These are phyloP conservation scores for Russula earlei DNA, from an alignment of 768 basidiomycete genomes.

Conservation along the genomic window DNA sequence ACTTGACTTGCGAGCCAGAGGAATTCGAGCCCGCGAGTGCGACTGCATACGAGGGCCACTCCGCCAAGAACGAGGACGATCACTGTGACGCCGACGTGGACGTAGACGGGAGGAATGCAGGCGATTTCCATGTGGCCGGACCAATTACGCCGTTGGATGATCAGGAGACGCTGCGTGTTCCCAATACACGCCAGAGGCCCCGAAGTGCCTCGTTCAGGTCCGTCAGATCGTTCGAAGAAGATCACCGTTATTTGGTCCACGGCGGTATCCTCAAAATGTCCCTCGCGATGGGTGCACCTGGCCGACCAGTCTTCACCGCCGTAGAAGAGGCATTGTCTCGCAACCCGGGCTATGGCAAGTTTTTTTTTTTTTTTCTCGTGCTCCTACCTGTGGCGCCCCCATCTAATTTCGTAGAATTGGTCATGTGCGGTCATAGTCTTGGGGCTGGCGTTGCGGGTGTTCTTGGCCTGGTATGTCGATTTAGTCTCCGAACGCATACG, in stretches of 20 bases:
- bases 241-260: conserved; percentile 52
- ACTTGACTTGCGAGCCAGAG: conserved; percentile 72
- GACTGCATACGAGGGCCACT: conserved; percentile 17
- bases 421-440: conserved; percentile 75
- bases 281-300: conserved; percentile 63
- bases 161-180: not conserved
- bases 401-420: conserved; percentile 39
- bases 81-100: conserved; percentile 19
- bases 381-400: not conserved
- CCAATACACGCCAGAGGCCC: not conserved
- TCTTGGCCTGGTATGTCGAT: conserved; percentile 51
- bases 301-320: conserved; percentile 69
- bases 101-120: not conserved
- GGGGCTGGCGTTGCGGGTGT: conserved; percentile 76
- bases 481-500: conserved; percentile 4
- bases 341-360: conserved; percentile 66
- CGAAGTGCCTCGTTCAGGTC: conserved; percentile 18
- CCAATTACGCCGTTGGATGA: not conserved
- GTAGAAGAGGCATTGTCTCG: conserved; percentile 57
- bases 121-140: not conserved
- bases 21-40: conserved; percentile 38
- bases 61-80: conserved; percentile 2
- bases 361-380: not conserved
- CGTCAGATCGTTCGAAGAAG: conserved; percentile 18
- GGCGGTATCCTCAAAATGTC: conserved; percentile 78